Conservation (phyloP, 2,329 filamentous ascomycete species). For the Leptographium radiaticola region DNA sequence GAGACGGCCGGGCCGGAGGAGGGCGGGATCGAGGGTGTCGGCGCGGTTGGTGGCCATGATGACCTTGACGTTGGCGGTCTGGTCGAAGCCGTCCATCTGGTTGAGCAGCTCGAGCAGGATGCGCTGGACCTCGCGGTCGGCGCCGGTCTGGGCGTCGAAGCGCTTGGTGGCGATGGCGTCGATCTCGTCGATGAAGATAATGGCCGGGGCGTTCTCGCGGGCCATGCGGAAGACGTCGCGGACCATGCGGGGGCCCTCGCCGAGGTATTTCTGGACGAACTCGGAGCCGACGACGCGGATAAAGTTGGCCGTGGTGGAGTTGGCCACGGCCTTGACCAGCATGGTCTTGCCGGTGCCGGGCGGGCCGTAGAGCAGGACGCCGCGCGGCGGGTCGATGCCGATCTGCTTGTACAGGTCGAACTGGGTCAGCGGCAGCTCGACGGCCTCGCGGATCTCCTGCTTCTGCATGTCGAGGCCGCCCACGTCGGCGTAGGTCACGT, state of each 20-base stretch:
- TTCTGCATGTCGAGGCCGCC: constrained; percentile 99
- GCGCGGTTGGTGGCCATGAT: constrained; percentile 99
- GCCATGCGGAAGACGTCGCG: constrained; percentile 99
- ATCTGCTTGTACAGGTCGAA: constrained; percentile 99
- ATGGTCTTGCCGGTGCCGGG: constrained; percentile 95
- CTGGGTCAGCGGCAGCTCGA: constrained; percentile 91
- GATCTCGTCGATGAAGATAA: constrained; percentile 99
- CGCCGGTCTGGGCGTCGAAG: constrained; percentile 96
- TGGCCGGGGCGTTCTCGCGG: constrained; percentile 91
- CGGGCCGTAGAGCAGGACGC: constrained; percentile 90
- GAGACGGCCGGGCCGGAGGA: constrained; percentile 86
- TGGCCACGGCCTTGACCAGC: constrained; percentile 95
- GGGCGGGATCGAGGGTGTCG: constrained; percentile 88
- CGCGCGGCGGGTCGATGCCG: constrained; percentile 92
- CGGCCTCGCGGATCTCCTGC: constrained; percentile 95
- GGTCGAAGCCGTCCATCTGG: constrained; percentile 99
- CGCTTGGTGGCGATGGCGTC: constrained; percentile 98
- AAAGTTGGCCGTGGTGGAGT: constrained; percentile 95
- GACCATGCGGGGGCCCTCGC: constrained; percentile 96
- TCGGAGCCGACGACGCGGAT: constrained; percentile 97
- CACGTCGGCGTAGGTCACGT: constrained; percentile 95
- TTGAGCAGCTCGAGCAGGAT: constrained; percentile 95
- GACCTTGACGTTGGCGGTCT: constrained; percentile 97
- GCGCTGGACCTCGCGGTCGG: constrained; percentile 95
- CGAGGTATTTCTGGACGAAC: constrained; percentile 97